These are phyloP conservation scores for Ramularia endophylla DNA, from an alignment of 2,329 filamentous ascomycete species.

Conservation along the genomic window DNA sequence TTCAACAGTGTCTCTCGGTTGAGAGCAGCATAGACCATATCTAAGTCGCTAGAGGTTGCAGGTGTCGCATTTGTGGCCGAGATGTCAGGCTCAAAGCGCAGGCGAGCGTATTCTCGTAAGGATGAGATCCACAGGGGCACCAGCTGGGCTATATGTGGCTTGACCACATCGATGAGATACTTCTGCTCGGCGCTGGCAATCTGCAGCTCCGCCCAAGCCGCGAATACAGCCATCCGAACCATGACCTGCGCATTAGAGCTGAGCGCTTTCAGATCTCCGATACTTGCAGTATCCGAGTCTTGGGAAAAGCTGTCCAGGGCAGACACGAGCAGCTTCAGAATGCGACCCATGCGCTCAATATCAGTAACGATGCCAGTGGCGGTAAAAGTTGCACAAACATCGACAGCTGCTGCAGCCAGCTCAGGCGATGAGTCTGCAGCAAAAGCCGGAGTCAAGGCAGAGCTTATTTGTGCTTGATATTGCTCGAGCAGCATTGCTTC, in stretches of 20 bases:
- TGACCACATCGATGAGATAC: constrained; percentile 81
- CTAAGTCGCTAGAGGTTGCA: constrained; percentile 65
- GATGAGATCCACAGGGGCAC: constrained; percentile 94
- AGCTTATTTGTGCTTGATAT: constrained; percentile 97
- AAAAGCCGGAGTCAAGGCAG: constrained; percentile 91
- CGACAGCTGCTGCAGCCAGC: constrained; percentile 89
- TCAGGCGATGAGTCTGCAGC: constrained; percentile 94
- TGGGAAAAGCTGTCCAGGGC: constrained; percentile 85
- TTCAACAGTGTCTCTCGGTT: constrained; percentile 89
- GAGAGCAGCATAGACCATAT: constrained; percentile 89
- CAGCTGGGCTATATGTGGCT: constrained; percentile 80
- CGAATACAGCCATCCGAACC: constrained; percentile 97
- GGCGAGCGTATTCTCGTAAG: constrained; percentile 82
- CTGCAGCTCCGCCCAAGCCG: constrained; percentile 94
- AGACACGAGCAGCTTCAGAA: constrained; percentile 84
- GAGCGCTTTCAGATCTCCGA: constrained; percentile 86
- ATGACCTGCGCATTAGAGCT: constrained; percentile 97
- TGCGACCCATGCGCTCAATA: constrained; percentile 96
- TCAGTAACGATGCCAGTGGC: constrained; percentile 96
- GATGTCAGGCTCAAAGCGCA: constrained; percentile 95
- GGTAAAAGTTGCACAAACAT: constrained; percentile 97
- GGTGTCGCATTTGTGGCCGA: constrained; percentile 79
- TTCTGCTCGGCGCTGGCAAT: constrained; percentile 89
- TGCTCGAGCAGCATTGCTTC: constrained; percentile 95
- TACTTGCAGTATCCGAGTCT: constrained; percentile 73